Conservation (phyloP, 2,329 filamentous ascomycete genomes). For the Apiospora sp. region DNA sequence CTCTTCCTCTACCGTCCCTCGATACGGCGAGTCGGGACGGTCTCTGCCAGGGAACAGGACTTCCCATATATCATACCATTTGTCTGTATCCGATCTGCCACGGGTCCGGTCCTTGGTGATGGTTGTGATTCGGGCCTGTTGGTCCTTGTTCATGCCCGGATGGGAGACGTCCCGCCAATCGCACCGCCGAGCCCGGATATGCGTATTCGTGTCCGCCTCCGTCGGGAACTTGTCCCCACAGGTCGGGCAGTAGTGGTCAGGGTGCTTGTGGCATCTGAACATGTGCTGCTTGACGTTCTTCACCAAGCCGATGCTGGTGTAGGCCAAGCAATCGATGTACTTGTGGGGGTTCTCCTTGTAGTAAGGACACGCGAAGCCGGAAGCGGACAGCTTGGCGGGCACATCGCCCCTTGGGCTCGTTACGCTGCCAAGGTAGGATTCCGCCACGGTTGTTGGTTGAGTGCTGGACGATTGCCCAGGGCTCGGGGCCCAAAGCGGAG, state of each 20-base stretch:
- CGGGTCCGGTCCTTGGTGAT: too few species aligned
- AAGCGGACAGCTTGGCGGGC: neutral
- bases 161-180: accelerated
- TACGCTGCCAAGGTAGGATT: too few species aligned
- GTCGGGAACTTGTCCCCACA: neutral
- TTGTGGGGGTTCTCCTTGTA: neutral
- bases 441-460: too few species aligned
- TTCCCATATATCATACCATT: neutral
- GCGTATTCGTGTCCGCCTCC: neutral
- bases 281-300: neutral
- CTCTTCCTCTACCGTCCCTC: neutral
- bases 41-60: neutral
- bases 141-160: neutral
- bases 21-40: neutral
- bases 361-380: neutral
- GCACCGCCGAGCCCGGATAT: neutral
- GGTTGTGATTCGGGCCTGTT: too few species aligned
- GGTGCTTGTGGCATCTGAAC: neutral
- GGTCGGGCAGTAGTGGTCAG: neutral
- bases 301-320: neutral
- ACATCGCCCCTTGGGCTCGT: neutral
- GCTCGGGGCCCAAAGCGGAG: too few species aligned
- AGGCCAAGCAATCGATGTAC: neutral
- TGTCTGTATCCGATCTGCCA: neutral
- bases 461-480: too few species aligned